Conservation (phyloP, 495 filamentous ascomycete genomes). For the Neurospora discreta region DNA sequence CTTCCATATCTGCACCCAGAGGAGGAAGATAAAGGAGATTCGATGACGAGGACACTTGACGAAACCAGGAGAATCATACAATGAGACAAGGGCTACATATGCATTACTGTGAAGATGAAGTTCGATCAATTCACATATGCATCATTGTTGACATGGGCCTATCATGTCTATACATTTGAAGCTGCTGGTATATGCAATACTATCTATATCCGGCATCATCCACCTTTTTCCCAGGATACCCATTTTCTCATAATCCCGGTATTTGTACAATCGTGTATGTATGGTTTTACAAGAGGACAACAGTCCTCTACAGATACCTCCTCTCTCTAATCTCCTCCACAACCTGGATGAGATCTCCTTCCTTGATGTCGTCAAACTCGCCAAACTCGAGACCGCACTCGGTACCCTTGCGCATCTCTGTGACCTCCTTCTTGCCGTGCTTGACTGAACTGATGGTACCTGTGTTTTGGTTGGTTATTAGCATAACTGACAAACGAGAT, state of each 20-base stretch:
- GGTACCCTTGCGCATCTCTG: constrained; percentile 76
- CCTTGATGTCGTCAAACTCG: constrained; percentile 59
- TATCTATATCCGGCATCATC: background rate
- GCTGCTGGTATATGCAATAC: background rate
- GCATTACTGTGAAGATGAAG: too few species aligned
- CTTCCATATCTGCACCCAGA: constrained; percentile 17
- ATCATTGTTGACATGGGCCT: background rate
- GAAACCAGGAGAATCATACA: background rate
- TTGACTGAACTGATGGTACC: constrained; percentile 72
- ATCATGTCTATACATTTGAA: background rate
- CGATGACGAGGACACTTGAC: background rate
- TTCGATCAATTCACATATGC: background rate
- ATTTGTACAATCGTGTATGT: background rate
- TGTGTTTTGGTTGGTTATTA: constrained; percentile 20
- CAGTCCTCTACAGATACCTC: constrained; percentile 44
- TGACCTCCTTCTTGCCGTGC: constrained; percentile 82
- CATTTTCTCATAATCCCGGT: background rate
- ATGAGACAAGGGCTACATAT: background rate
- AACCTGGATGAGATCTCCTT: constrained; percentile 76
- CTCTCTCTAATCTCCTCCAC: constrained; percentile 72
- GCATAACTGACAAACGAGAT: too few species aligned
- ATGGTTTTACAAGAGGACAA: background rate
- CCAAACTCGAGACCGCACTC: constrained; percentile 90
- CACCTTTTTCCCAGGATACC: background rate
- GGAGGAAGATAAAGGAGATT: constrained; percentile 1